Evolutionary conservation across 2,329 filamentous ascomycete species (phyloP).

Genomic region (Teratosphaeria viscida): DNA sequence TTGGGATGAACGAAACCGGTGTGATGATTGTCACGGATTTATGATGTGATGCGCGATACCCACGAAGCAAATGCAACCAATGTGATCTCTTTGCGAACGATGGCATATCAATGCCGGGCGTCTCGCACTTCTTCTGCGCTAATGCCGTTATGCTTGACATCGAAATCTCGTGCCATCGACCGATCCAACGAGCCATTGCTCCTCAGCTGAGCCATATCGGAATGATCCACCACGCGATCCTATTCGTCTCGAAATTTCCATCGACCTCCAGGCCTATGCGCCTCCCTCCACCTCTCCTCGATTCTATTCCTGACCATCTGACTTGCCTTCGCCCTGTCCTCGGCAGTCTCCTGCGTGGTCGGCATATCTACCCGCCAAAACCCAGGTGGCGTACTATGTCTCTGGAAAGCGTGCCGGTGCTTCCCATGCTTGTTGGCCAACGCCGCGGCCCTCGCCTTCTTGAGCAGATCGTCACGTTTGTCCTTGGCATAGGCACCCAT

Average conservation of each 20-base stretch:
- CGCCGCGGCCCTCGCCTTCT: constrained; percentile 64
- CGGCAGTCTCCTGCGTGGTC: constrained; percentile 66
- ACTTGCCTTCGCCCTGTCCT: constrained; percentile 55
- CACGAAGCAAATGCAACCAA: neutral
- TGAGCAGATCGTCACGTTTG: constrained; percentile 56
- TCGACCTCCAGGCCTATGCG: constrained; percentile 59
- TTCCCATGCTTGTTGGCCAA: constrained; percentile 67
- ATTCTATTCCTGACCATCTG: constrained; percentile 54
- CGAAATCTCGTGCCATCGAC: neutral
- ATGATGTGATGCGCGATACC: neutral
- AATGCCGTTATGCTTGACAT: neutral
- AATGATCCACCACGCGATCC: neutral
- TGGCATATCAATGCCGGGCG: neutral
- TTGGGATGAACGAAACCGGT: neutral
- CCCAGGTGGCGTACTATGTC: constrained; percentile 65
- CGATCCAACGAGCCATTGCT: neutral
- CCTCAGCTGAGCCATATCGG: neutral
- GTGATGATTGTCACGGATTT: neutral
- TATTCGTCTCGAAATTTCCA: constrained; percentile 76
- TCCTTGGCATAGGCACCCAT: constrained; percentile 21
- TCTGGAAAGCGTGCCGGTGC: constrained; percentile 64
- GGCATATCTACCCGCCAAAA: constrained; percentile 91
- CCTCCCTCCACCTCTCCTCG: constrained; percentile 67
- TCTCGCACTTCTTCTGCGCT: neutral
- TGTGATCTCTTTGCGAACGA: neutral